Evolutionary conservation across 2,329 filamentous ascomycete genomes (phyloP).

Genomic region (Fusarium foetens): DNA sequence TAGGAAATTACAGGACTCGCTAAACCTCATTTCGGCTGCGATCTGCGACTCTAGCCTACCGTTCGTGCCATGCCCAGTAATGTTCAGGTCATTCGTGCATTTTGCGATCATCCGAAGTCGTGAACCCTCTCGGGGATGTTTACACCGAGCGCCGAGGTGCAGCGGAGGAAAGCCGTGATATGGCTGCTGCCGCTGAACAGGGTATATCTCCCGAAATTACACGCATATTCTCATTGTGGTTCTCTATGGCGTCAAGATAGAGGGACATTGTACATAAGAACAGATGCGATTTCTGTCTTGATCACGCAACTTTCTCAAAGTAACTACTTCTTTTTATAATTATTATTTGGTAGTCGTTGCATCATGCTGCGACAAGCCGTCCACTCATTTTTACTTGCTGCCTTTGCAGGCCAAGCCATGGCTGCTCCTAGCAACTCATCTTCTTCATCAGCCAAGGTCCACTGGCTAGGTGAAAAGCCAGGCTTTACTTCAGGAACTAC

Average conservation of each 20-base stretch:
- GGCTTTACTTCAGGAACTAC: conserved; percentile 51
- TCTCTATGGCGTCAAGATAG: conserved; percentile 28
- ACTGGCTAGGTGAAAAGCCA: conserved; percentile 55
- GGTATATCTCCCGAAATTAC: conserved; percentile 34
- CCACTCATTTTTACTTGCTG: conserved; percentile 34
- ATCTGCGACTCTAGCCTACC: not conserved
- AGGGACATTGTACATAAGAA: conserved; percentile 15
- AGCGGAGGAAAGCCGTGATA: conserved; percentile 9
- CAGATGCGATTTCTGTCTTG: not conserved
- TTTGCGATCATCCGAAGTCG: not conserved
- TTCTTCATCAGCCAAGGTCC: conserved; percentile 43
- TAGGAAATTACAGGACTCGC: conserved; percentile 17
- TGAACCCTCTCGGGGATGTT: not conserved
- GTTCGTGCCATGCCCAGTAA: not conserved
- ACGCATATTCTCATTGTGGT: conserved; percentile 28
- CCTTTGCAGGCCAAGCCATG: conserved; percentile 15
- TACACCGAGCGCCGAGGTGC: conserved; percentile 22
- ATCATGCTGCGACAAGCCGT: conserved; percentile 36
- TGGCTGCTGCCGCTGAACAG: conserved; percentile 12
- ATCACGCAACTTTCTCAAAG: not conserved
- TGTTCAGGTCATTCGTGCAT: not conserved
- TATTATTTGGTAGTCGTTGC: conserved; percentile 20
- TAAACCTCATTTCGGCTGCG: not conserved
- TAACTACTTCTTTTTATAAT: not conserved
- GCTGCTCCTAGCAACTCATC: conserved; percentile 32